Percentiles rank a stretch among this genome's conserved stretches.
These are phyloP conservation scores for Huntiella bhutanensis DNA, from an alignment of 2,329 filamentous ascomycete species.

Conservation along the genomic window DNA sequence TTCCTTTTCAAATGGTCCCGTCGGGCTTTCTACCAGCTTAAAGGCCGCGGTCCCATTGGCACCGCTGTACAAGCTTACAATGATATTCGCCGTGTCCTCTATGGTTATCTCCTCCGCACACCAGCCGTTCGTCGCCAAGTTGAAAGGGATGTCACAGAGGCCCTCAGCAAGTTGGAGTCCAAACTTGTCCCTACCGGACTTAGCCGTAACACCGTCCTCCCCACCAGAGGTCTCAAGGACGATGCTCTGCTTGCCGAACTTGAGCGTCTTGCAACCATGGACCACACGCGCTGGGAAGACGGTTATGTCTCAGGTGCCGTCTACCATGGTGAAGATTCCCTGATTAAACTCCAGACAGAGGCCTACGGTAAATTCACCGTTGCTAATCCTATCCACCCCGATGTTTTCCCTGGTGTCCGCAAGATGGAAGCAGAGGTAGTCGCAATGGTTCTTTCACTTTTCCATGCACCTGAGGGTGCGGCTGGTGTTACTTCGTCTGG, in stretches of 20 bases:
- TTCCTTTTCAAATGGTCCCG: conserved; percentile 73
- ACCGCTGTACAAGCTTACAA: conserved; percentile 57
- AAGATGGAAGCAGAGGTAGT: conserved; percentile 99
- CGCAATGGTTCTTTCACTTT: conserved; percentile 79
- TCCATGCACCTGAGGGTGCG: conserved; percentile 70
- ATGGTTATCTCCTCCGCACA: conserved; percentile 67
- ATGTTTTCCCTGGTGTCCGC: conserved; percentile 90
- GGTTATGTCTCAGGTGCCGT: conserved; percentile 87
- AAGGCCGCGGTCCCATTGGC: conserved; percentile 72
- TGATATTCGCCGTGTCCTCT: conserved; percentile 51
- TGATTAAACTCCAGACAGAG: conserved; percentile 73
- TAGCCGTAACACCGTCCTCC: conserved; percentile 55
- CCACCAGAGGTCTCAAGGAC: conserved; percentile 63
- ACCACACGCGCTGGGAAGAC: conserved; percentile 94
- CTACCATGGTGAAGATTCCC: conserved; percentile 74
- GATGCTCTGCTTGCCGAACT: conserved; percentile 69
- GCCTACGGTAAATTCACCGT: conserved; percentile 91
- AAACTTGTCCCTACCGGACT: conserved; percentile 65
- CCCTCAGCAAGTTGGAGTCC: conserved; percentile 58
- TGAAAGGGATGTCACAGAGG: conserved; percentile 63
- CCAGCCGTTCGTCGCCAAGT: conserved; percentile 78
- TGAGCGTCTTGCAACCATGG: conserved; percentile 59
- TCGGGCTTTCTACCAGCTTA: conserved; percentile 64
- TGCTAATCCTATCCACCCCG: conserved; percentile 88
- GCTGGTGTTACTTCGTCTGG: conserved; percentile 83